A percentile compares a stretch with the other conserved stretches of the same genome.
phyloP scores from a whole-genome alignment of 73 alveolate genomes.

The Tetrahymena thermophila region DNA sequence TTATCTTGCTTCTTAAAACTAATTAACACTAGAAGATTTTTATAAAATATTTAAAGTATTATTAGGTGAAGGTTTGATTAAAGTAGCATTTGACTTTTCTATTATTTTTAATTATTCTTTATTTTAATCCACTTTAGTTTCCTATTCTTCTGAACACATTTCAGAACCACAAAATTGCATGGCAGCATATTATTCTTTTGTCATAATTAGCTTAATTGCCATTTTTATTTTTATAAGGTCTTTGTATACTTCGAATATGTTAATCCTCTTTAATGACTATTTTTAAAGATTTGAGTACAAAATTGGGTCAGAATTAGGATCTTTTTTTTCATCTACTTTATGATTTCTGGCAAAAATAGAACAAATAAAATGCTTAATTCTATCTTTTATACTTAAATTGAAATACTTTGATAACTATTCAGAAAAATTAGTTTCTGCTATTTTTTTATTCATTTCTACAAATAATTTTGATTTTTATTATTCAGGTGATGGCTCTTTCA shows the following conservation, averaged over 20 bases:
- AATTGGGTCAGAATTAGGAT: not conserved
- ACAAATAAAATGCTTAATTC: not conserved
- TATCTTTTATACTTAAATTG: not conserved
- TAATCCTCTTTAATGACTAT: not conserved
- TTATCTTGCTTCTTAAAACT: too few species aligned
- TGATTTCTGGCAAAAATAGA: not conserved
- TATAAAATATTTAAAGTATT: too few species aligned
- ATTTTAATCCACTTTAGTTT: not conserved
- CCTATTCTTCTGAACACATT: not conserved
- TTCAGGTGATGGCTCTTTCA: not conserved
- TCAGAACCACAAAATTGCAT: not conserved
- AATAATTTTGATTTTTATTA: too few species aligned
- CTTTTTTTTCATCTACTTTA: not conserved
- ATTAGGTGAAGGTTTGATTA: not conserved
- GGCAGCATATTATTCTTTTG: not conserved
- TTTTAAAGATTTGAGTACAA: not conserved
- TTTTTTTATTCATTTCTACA: too few species aligned
- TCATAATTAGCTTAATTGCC: not conserved
- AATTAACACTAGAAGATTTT: too few species aligned
- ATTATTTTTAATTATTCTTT: too few species aligned
- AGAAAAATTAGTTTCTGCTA: not conserved
- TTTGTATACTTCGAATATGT: not conserved
- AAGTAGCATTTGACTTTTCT: too few species aligned
- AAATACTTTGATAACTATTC: not conserved
- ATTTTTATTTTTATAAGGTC: not conserved